Evolutionary conservation across 2,329 filamentous ascomycete species (phyloP).

Genomic region (Hypoxylon sp.): DNA sequence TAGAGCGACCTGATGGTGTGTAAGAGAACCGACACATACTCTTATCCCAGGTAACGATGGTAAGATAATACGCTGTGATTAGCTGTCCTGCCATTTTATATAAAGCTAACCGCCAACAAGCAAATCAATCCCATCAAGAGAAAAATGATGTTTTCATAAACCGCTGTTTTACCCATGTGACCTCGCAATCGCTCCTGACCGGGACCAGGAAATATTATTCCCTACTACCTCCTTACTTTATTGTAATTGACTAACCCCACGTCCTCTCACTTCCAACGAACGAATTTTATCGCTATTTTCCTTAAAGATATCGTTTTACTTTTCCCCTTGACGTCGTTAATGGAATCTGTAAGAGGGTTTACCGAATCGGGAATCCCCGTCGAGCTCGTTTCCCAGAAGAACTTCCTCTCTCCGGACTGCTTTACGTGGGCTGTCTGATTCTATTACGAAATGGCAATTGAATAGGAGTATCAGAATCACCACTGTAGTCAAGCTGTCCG

Average conservation of each 20-base stretch:
- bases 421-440: neutral
- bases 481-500: neutral
- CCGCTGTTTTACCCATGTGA: neutral
- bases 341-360: neutral
- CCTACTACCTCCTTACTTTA: neutral
- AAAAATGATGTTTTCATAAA: neutral
- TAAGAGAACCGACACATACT: too few relatives aligned
- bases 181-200: neutral
- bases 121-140: neutral
- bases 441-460: neutral
- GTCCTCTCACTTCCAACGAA: neutral
- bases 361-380: neutral
- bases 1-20: too few relatives aligned
- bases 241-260: neutral
- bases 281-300: neutral
- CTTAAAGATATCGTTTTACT: neutral
- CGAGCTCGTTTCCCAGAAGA: neutral
- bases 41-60: neutral
- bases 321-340: neutral
- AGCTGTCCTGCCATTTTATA: neutral
- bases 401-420: neutral
- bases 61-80: neutral
- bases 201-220: neutral
- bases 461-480: neutral
- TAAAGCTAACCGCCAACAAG: neutral